Evolutionary conservation across 2,329 filamentous ascomycete species (phyloP).

Genomic region (Knoxdaviesia proteae): DNA sequence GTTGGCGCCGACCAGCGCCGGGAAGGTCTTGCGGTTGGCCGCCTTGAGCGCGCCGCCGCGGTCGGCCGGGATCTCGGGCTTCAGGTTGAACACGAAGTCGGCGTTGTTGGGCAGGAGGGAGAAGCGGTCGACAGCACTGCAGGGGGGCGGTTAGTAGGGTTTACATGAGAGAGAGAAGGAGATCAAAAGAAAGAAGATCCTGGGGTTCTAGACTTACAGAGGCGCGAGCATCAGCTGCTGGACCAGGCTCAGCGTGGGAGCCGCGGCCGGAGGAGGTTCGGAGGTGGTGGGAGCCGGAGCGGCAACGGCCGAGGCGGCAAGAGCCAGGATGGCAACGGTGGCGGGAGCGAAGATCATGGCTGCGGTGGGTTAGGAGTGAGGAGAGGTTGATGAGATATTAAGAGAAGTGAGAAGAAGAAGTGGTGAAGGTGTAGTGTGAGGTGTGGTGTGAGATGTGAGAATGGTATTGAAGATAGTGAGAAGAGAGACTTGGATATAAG

Average conservation of each 20-base stretch:
- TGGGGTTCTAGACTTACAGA: slow-evolving; percentile 2
- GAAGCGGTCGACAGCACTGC: slow-evolving; percentile 17
- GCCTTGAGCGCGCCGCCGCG: slow-evolving; percentile 19
- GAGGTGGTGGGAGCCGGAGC: slow-evolving; percentile 6
- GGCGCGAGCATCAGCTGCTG: slow-evolving; percentile 10
- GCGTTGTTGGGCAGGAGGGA: slow-evolving; percentile 16
- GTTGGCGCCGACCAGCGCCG: slow-evolving; percentile 30
- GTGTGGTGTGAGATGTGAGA: no score
- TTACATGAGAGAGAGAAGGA: background rate
- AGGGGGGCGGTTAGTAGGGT: background rate
- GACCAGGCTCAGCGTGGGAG: slow-evolving; percentile 11
- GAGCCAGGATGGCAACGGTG: slow-evolving; percentile 17
- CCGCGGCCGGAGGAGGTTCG: slow-evolving; percentile 2
- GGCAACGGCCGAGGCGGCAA: slow-evolving; percentile 13
- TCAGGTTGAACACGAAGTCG: slow-evolving; percentile 25
- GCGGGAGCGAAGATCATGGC: slow-evolving; percentile 16
- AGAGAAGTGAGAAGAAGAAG: background rate
- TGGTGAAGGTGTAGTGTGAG: background rate
- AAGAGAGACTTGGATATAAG: no score
- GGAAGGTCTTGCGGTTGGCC: slow-evolving; percentile 35
- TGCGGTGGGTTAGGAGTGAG: slow-evolving; percentile 2
- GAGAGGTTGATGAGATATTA: slow-evolving; percentile 7
- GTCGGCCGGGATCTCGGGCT: slow-evolving; percentile 21
- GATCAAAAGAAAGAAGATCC: background rate
- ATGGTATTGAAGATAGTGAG: no score